These are phyloP conservation scores for Boletus tomentosulus DNA, from an alignment of 768 basidiomycete species.

Conservation along the genomic window DNA sequence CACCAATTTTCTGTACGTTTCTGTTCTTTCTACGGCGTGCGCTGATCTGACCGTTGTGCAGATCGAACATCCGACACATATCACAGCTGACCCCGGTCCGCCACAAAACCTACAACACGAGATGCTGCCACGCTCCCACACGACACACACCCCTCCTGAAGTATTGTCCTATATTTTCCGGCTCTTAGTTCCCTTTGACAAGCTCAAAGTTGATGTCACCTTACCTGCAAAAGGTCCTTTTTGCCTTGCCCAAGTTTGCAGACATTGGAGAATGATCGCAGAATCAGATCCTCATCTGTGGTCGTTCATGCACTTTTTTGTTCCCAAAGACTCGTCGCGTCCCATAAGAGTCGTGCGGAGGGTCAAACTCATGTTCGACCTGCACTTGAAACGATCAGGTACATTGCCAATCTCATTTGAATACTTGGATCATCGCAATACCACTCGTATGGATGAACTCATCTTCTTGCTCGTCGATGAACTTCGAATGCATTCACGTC, in stretches of 20 bases:
- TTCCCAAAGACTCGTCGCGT: not conserved
- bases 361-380: slow-evolving; percentile 2
- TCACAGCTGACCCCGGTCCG: too few species aligned
- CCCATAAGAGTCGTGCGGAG: not conserved
- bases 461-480: slow-evolving; percentile 6
- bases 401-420: slow-evolving; percentile 10
- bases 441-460: not conserved
- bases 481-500: slow-evolving; percentile 8
- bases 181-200: not conserved
- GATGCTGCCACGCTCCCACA: not conserved
- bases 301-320: slow-evolving; percentile 12
- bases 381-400: slow-evolving; percentile 8
- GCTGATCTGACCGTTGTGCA: too few species aligned
- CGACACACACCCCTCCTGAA: slow-evolving; percentile 23
- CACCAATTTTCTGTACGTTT: too few species aligned
- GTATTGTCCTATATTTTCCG: slow-evolving; percentile 29
- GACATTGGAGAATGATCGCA: slow-evolving; percentile 11
- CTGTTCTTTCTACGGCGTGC: too few species aligned
- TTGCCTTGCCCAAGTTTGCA: slow-evolving; percentile 17
- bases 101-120: too few species aligned
- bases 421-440: slow-evolving; percentile 12
- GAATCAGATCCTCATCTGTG: not conserved
- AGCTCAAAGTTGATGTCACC: not conserved
- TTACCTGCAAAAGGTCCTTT: not conserved
- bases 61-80: too few species aligned